phyloP scores from a whole-genome alignment of 805 yeast genomes.

The Saccharomycopsis javanensis region DNA sequence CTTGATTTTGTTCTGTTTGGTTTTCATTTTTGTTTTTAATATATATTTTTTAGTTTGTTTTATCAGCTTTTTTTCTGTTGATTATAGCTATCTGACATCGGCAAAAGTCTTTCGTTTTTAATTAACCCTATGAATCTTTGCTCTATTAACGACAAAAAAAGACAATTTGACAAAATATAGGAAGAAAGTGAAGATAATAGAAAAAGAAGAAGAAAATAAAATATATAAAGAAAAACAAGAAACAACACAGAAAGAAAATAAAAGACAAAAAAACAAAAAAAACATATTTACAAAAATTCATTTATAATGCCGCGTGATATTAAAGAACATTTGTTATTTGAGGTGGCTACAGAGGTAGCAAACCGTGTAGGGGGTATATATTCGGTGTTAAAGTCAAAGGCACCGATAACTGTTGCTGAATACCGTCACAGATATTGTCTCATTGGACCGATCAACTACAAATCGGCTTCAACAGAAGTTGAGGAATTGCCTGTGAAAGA shows the following conservation, averaged over 20 bases:
- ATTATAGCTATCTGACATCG: no score
- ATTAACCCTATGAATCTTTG: no score
- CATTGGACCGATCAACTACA: conserved; percentile 76
- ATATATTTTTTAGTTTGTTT: no score
- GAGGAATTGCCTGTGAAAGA: conserved; percentile 58
- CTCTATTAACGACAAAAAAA: no score
- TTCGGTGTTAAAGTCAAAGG: conserved; percentile 92
- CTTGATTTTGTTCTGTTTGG: not conserved
- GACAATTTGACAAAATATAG: not conserved
- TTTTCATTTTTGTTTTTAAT: no score
- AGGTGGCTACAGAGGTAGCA: conserved; percentile 95
- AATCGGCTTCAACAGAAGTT: conserved; percentile 71
- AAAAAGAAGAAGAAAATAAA: not conserved
- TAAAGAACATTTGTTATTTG: conserved; percentile 78
- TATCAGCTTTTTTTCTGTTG: no score
- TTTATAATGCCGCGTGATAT: conserved; percentile 65
- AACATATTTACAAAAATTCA: not conserved
- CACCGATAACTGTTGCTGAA: conserved; percentile 92
- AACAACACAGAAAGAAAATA: not conserved
- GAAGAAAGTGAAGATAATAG: no score
- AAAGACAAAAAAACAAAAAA: not conserved
- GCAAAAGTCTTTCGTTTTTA: no score
- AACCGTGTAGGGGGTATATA: conserved; percentile 97
- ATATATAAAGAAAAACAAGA: not conserved
- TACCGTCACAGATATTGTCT: conserved; percentile 79